Percentiles rank a stretch among this genome's conserved stretches.
phyloP scores from a whole-genome alignment of 169 alveolate genomes.

The Cryptosporidium baileyi region DNA sequence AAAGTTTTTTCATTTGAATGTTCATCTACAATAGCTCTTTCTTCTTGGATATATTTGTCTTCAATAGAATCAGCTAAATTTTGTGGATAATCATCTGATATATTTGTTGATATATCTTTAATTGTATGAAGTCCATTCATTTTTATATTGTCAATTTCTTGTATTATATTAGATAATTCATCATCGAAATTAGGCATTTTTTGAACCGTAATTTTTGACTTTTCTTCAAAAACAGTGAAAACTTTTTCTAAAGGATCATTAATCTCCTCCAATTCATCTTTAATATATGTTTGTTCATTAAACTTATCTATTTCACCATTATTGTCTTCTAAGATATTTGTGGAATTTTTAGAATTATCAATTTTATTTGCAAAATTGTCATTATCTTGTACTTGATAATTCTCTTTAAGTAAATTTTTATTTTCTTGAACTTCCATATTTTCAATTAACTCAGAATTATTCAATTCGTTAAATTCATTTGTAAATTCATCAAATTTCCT shows the following conservation, averaged over 20 bases:
- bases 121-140: neutral
- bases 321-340: neutral
- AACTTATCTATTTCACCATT: neutral
- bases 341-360: neutral
- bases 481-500: neutral
- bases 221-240: conserved; percentile 9
- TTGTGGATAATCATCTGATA: conserved; percentile 35
- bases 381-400: too few species aligned
- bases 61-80: neutral
- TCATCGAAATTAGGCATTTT: conserved; percentile 13
- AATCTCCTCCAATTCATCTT: too few species aligned
- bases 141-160: conserved; percentile 36
- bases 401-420: neutral
- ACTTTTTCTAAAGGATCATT: neutral
- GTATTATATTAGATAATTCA: conserved; percentile 34
- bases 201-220: neutral
- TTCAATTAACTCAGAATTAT: neutral
- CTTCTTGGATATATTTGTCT: neutral
- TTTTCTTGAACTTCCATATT: neutral
- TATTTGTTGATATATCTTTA: conserved; percentile 40
- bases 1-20: neutral
- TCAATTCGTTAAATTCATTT: neutral
- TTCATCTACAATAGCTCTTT: neutral
- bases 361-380: neutral
- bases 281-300: neutral